These are phyloP conservation scores for Pulveroboletus sp. DNA, from an alignment of 768 basidiomycete genomes.

Conservation along the genomic window DNA sequence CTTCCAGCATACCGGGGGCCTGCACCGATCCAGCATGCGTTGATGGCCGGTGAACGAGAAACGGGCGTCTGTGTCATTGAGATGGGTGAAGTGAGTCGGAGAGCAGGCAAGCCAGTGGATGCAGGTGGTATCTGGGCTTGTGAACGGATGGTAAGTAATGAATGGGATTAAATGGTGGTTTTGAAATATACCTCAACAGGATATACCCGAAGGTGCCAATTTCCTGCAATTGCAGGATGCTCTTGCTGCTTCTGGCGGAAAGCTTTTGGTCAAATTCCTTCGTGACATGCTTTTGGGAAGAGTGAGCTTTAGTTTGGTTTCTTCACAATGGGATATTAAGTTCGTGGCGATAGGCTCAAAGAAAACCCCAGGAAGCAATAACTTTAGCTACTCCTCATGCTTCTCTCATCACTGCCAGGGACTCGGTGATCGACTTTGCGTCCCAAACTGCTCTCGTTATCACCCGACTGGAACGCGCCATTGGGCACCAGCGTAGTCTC, in stretches of 20 bases:
- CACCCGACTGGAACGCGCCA: conserved; percentile 23
- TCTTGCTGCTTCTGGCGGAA: conserved; percentile 64
- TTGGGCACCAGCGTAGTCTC: conserved; percentile 29
- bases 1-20: conserved; percentile 88
- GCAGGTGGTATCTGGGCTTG: conserved; percentile 68
- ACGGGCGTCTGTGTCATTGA: conserved; percentile 83
- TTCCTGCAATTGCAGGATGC: conserved; percentile 56
- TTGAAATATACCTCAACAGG: conserved; percentile 34
- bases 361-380: conserved; percentile 43
- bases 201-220: conserved; percentile 46
- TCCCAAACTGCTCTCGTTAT: conserved; percentile 20
- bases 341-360: conserved; percentile 39
- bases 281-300: conserved; percentile 57
- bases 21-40: conserved; percentile 83
- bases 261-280: conserved; percentile 67
- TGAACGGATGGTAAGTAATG: conserved; percentile 48
- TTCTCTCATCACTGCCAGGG: conserved; percentile 28
- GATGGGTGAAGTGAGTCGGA: conserved; percentile 56
- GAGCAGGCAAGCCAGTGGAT: conserved; percentile 63
- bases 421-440: conserved; percentile 16
- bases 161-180: neutral
- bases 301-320: conserved; percentile 32
- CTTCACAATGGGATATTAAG: neutral
- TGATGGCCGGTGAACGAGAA: conserved; percentile 61
- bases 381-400: conserved; percentile 45